Percentiles rank a stretch among this genome's conserved stretches.
phyloP scores from a whole-genome alignment of 192 early-diverging fungal genomes.

The Coemansia erecta region DNA sequence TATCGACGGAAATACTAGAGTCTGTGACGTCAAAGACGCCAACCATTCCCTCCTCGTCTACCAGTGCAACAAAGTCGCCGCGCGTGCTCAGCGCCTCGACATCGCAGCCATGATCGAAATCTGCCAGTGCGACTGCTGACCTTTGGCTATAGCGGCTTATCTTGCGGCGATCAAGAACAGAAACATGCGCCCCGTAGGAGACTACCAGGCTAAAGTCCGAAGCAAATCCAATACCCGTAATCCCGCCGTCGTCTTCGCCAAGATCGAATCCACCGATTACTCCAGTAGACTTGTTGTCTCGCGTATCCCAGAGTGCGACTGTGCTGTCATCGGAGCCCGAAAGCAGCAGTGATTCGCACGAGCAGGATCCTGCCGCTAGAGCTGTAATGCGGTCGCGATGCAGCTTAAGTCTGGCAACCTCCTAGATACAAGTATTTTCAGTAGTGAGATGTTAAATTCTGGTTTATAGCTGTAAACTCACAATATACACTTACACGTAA shows the following conservation, averaged over 20 bases:
- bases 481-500: background rate
- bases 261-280: slow-evolving; percentile 19
- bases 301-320: slow-evolving; percentile 36
- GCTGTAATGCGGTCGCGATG: slow-evolving; percentile 26
- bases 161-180: slow-evolving; percentile 34
- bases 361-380: slow-evolving; percentile 21
- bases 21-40: slow-evolving; percentile 33
- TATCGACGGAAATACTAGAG: background rate
- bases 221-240: slow-evolving; percentile 19
- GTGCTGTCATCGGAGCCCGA: slow-evolving; percentile 47
- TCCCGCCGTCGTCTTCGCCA: slow-evolving; percentile 7
- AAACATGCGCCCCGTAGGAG: slow-evolving; percentile 12
- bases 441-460: background rate
- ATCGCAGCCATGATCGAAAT: slow-evolving; percentile 8
- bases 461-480: background rate
- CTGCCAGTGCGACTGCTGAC: background rate
- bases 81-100: slow-evolving; percentile 35
- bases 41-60: slow-evolving; percentile 34
- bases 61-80: slow-evolving; percentile 49
- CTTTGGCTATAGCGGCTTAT: background rate
- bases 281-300: slow-evolving; percentile 9
- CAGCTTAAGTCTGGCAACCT: slow-evolving; percentile 8
- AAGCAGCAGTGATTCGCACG: slow-evolving; percentile 14
- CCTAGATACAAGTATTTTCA: background rate
- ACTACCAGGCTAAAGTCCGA: slow-evolving; percentile 23